Base-by-base conservation (phyloP, 1,284 basidiomycete genomes). In the Uromyces viciae-fabae region DNA sequence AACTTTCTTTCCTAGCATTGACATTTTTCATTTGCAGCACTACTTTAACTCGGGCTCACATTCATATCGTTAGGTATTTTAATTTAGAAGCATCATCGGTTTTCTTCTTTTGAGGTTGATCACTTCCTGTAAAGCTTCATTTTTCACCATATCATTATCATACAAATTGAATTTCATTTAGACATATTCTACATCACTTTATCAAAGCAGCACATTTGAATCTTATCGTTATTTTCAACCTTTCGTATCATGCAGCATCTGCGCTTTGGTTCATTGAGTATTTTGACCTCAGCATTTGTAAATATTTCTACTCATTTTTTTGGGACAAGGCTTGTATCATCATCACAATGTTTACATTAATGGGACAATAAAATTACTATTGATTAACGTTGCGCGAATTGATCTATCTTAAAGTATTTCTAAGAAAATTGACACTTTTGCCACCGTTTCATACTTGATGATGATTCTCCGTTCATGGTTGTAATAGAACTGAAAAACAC, bases 191-290 rank as follows among this genome's bases (percentile, higher is more conserved):
- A 72, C n/a, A 42, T 46, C 33, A 54, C 49, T 46, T 54, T 54
- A n/a, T 5, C 33, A 72, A 49, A 69, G 36, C 62, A 68, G 66
- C 40, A 68, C 40, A 68, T 46, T 28, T 38, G n/a, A n/a, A 46
- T 72, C 36, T 54, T 54, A 42, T 36, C n/a, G n/a, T 33, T 54
- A 4, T 25, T 54, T 72, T 52, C 43, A 38, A 28, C 25, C 33
- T 9, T 49, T 72, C 54, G 69, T 72, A 72, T 54, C 69, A 72
- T 72, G 36, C 43, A 52, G 54, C 43, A 72, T 3, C 54, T 22
- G 33, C 46, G n/a, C 46, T 33, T 22, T 46, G 31, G 69, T 52
- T 33, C 25, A 28, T 62, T 28, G 38, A 19, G 69, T 54, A 72
- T 72, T 54, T 52, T 42, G 69, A 72, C 54, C 46, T 72, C 46